Conservation (phyloP, 163 green algal genomes). For the Scenedesmus sp. region DNA sequence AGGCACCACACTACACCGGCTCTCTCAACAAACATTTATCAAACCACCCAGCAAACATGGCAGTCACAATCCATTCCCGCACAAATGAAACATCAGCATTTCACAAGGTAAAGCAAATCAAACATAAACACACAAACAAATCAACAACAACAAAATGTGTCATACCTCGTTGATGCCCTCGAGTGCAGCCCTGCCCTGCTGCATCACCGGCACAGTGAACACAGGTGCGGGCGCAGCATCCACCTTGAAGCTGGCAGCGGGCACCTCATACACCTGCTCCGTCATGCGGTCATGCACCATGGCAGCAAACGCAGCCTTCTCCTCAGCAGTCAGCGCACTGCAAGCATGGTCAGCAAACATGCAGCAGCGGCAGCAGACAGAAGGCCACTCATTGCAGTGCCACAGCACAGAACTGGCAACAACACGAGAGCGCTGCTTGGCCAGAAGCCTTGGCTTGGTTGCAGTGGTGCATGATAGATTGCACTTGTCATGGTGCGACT, state of each 20-base stretch:
- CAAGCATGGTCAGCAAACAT: background rate
- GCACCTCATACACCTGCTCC: conserved; percentile 94
- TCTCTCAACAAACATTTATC: background rate
- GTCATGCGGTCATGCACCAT: conserved; percentile 99
- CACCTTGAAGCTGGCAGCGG: conserved; percentile 84
- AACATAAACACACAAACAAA: background rate
- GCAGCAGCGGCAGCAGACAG: background rate
- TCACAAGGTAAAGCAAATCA: background rate
- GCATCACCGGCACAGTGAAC: conserved; percentile 85
- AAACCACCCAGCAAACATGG: background rate
- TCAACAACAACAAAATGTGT: background rate
- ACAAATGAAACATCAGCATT: too few relatives aligned
- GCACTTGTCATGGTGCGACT: too few relatives aligned
- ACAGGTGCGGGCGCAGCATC: conserved; percentile 85
- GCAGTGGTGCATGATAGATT: too few relatives aligned
- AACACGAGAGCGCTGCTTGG: too few relatives aligned
- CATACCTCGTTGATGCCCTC: conserved; percentile 89
- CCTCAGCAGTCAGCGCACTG: conserved; percentile 65
- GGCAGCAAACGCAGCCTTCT: conserved; percentile 74
- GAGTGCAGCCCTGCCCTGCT: conserved; percentile 88
- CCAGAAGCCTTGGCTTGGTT: too few relatives aligned
- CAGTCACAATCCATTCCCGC: too few relatives aligned
- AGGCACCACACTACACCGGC: background rate
- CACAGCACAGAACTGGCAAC: background rate
- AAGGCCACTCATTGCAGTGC: background rate